phyloP scores from a whole-genome alignment of 148 eudicot genomes.

The Camellia granthamiana region DNA sequence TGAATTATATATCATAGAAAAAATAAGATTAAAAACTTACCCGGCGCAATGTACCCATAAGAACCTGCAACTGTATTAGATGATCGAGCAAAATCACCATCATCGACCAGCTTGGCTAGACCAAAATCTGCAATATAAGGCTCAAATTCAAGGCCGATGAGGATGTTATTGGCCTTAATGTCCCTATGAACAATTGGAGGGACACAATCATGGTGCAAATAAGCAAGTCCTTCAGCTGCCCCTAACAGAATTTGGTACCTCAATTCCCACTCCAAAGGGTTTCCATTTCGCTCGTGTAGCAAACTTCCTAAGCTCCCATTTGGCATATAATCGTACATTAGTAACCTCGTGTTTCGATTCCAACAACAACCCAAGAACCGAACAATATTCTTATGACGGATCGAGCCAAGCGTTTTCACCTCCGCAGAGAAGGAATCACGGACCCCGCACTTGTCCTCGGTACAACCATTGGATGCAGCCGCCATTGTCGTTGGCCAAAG shows the following conservation, averaged over 20 bases:
- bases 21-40: constrained; percentile 25
- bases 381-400: constrained; percentile 87
- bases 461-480: constrained; percentile 17
- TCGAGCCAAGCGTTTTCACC: constrained; percentile 78
- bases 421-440: constrained; percentile 88
- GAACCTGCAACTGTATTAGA: constrained; percentile 73
- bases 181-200: constrained; percentile 91
- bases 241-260: constrained; percentile 72
- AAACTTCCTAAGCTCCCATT: constrained; percentile 90
- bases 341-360: constrained; percentile 66
- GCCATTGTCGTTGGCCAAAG: constrained; percentile 60
- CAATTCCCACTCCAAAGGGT: constrained; percentile 74
- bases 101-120: constrained; percentile 76
- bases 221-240: constrained; percentile 80
- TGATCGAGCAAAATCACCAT: constrained; percentile 33
- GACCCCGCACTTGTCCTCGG: constrained; percentile 42
- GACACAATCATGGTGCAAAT: constrained; percentile 85
- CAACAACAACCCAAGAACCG: constrained; percentile 83
- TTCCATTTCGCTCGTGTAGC: constrained; percentile 69
- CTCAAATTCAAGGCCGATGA: constrained; percentile 86
- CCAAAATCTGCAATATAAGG: constrained; percentile 93
- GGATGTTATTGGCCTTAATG: constrained; percentile 87
- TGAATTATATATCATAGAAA: not conserved
- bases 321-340: constrained; percentile 92
- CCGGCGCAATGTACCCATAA: constrained; percentile 92